Evolutionary conservation across 177 flowering plant species (phyloP).

Genomic region (Vitis hybrid): DNA sequence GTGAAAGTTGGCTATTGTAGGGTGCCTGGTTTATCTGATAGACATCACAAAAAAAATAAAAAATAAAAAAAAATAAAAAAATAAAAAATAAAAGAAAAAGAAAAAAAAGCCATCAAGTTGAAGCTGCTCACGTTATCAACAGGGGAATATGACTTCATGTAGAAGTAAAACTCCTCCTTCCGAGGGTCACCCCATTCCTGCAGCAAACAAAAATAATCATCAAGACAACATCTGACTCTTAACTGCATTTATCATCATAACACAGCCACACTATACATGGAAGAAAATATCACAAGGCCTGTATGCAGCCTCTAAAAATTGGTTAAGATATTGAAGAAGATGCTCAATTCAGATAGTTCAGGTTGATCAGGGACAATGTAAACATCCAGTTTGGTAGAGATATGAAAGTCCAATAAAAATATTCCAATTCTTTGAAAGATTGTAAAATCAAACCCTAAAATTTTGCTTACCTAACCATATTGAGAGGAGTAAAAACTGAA

Average conservation of each 20-base stretch:
- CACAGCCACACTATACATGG: not conserved
- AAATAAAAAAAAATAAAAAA: not conserved
- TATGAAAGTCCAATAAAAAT: not conserved
- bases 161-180: slow-evolving; percentile 78
- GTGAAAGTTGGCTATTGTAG: not conserved
- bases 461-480: not conserved
- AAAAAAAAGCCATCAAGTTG: too few species aligned
- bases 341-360: not conserved
- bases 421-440: not conserved
- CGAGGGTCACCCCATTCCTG: slow-evolving; percentile 99
- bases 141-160: slow-evolving; percentile 96
- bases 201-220: slow-evolving; percentile 21
- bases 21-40: not conserved
- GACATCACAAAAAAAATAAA: slow-evolving; percentile 4
- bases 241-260: too few species aligned
- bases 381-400: not conserved
- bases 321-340: not conserved
- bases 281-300: not conserved
- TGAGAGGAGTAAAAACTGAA: not conserved
- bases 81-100: not conserved
- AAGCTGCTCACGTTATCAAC: slow-evolving; percentile 74
- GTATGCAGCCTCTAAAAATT: not conserved
- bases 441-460: not conserved
- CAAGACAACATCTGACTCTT: not conserved
- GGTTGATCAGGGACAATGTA: not conserved